Base-by-base conservation (phyloP, 768 basidiomycete species). In the Lentinus brumalis region DNA sequence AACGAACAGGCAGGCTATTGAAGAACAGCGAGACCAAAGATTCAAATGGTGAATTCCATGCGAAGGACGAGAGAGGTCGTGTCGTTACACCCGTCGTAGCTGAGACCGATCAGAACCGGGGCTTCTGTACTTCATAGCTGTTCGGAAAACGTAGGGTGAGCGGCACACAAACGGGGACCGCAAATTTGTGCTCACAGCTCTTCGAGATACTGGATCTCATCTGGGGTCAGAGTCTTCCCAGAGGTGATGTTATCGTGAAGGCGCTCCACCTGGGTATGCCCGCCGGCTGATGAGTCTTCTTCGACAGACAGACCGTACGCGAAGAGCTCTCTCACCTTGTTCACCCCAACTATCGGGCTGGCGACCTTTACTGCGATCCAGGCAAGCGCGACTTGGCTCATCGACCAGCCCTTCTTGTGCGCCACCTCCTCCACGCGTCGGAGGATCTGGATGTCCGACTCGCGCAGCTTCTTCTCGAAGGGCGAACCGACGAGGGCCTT, bases 131-230 rank as follows among this genome's bases (percentile, higher is more conserved):
- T 35, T 35, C 35, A 11, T 35, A 35, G 35, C 35, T 35, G 11
- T 35, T 6, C 7, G 11, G 7, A 3, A 35, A 35, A 35, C 6
- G 7, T 11, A 7, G 11, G 35, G 35, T 35, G 7, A 35, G 35
- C 11, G 35, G 11, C 35, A 35, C 35, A 35, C 35, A 11, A 6
- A 35, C 11, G 35, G 11, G 11, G 11, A 1, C 11, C 35, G 11
- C 35, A 35, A 7, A 6, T 35, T 6, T 35, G 7, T 35, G 35
- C 63, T 42, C 35, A 88, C 2, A 81, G 78, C 62, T 83, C 80
- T 57, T 83, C 80, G 30, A 90, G 77, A 56, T 77, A 78, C 70
- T 82, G 77, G 45, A 84, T 71, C 64, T 90, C 87, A 15, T 87
- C 86, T 0, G 76, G 73, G 0, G 79, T 79, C 46, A 89, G 75